phyloP scores from a whole-genome alignment of 257 asterid species.

The Plantago major region DNA sequence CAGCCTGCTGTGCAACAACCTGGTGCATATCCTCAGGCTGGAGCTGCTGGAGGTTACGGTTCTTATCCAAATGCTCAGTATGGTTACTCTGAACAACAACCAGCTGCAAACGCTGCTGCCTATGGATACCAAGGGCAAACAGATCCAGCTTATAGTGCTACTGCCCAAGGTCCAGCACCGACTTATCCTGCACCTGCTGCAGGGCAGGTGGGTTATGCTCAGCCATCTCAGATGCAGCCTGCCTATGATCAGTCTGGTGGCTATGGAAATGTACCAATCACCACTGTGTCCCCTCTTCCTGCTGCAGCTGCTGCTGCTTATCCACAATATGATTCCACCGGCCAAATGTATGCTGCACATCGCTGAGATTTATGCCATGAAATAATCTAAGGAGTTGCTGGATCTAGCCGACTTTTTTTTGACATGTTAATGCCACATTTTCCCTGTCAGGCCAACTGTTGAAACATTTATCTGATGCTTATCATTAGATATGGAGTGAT shows the following conservation, averaged over 20 bases:
- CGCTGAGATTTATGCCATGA: slow-evolving; percentile 33
- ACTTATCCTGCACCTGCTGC: slow-evolving; percentile 48
- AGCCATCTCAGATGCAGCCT: slow-evolving; percentile 57
- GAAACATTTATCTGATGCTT: slow-evolving; percentile 17
- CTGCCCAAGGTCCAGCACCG: slow-evolving; percentile 33
- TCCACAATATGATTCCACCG: slow-evolving; percentile 57
- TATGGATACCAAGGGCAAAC: slow-evolving; percentile 72
- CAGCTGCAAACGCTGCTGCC: slow-evolving; percentile 39
- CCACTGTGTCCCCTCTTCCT: slow-evolving; percentile 51
- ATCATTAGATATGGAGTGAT: slow-evolving; percentile 15
- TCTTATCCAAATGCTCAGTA: slow-evolving; percentile 71
- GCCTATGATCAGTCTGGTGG: slow-evolving; percentile 74
- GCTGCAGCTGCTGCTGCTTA: slow-evolving; percentile 26
- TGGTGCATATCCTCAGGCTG: slow-evolving; percentile 51
- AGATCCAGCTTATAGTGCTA: slow-evolving; percentile 49
- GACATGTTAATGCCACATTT: slow-evolving; percentile 9
- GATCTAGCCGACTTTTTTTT: slow-evolving; percentile 3
- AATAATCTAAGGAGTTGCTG: slow-evolving; percentile 9
- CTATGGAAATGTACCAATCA: slow-evolving; percentile 48
- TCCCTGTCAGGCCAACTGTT: slow-evolving; percentile 18
- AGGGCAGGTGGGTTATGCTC: slow-evolving; percentile 63
- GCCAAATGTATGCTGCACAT: slow-evolving; percentile 76
- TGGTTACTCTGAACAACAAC: slow-evolving; percentile 60
- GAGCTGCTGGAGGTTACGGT: slow-evolving; percentile 54
- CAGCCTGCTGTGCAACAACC: slow-evolving; percentile 62